Evolutionary conservation across 768 basidiomycete species (phyloP), one percentile per base, ranked within the genome.

Genomic region (Russula brevipes): DNA sequence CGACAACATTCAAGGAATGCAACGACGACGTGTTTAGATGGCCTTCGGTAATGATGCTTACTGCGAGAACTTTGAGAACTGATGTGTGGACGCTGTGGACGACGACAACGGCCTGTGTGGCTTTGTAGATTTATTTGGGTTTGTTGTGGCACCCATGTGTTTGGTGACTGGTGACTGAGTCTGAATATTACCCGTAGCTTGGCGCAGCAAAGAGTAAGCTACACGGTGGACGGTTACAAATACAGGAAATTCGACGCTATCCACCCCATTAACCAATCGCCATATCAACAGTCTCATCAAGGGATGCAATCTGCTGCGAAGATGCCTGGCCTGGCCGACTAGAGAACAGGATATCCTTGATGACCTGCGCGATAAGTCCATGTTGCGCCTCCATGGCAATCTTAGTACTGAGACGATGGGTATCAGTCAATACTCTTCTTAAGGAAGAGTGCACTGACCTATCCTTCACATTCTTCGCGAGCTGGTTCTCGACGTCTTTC

Each of bases 341-440:
- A 9, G 90, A 92, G 72, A 98, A 97, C 45, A 98, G 83, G 49
- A 92, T 82, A 66, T 96, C 94, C 73, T 98, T 98, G 72, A 98
- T 81, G 5, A 96, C 85, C 72, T 98, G 95, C 2, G 94, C 81
- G 64, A 97, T 94, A 58, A 98, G 83, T 1, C 94, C 95, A 68
- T 98, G 94, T 68, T 96, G 93, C 1, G 91, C 91, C 72, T 98
- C 94, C 4, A 87, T 82, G 0, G 94, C 86, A 58, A 98, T 92
- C 70, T 90, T 94, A 45, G 85, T 87, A 72, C 95, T 98, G 69
- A 33, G 11, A 51, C 57, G 14, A 31, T 44, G 24, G 2, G 33
- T 10, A 36, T 64, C 11, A 44, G 52, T n/a, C 41, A n/a, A 14
- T 31, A 66, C 4, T 35, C 36, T 41, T n/a, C 47, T 53, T 19